phyloP scores from a whole-genome alignment of 2,329 filamentous ascomycete species.

The Exserohilum rostratum region DNA sequence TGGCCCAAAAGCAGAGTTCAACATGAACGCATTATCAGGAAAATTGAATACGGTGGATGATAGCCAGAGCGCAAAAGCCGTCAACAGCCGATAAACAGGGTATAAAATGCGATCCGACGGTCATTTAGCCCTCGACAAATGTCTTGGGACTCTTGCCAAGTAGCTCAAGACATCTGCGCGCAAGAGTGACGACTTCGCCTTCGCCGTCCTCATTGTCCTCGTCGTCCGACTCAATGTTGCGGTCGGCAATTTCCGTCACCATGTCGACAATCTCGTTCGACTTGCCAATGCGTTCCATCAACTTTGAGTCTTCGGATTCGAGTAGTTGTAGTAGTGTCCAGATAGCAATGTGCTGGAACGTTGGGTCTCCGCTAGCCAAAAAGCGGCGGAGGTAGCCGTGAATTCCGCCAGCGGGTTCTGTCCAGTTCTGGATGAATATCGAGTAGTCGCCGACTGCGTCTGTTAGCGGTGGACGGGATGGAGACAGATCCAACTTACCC shows the following conservation, averaged over 20 bases:
- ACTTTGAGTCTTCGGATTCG: constrained; percentile 87
- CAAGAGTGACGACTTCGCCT: constrained; percentile 88
- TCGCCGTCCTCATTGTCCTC: constrained; percentile 89
- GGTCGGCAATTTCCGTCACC: constrained; percentile 89
- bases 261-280: constrained; percentile 90
- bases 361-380: constrained; percentile 90
- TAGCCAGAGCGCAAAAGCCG: constrained; percentile 19
- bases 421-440: constrained; percentile 95
- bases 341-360: constrained; percentile 98
- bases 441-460: constrained; percentile 87
- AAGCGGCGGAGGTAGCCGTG: constrained; percentile 94
- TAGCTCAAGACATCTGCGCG: constrained; percentile 86
- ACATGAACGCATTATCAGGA: constrained; percentile 33
- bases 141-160: constrained; percentile 79
- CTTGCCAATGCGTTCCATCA: constrained; percentile 87
- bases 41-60: constrained; percentile 32
- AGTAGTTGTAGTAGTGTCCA: constrained; percentile 96
- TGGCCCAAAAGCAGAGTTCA: constrained; percentile 24
- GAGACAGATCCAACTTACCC: constrained; percentile 60
- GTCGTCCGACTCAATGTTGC: constrained; percentile 84
- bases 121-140: constrained; percentile 75
- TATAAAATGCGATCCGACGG: constrained; percentile 23
- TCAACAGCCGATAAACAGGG: constrained; percentile 29
- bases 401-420: constrained; percentile 88
- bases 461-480: constrained; percentile 32